These are phyloP conservation scores for Lichtheimia ramosa DNA, from an alignment of 371 early-diverging fungal species.

Conservation along the genomic window DNA sequence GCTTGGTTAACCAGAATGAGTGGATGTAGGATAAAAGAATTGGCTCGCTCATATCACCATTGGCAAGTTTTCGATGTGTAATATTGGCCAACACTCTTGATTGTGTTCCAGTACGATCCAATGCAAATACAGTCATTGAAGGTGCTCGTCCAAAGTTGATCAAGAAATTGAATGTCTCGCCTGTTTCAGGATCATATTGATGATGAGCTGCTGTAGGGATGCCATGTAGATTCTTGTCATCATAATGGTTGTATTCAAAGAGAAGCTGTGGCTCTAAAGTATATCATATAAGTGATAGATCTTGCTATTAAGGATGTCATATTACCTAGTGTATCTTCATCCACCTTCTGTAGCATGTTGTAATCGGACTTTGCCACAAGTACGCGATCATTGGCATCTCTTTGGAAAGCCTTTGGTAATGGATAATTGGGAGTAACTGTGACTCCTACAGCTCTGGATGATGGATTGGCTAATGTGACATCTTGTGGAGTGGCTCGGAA, in stretches of 20 bases:
- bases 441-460: conserved; percentile 41
- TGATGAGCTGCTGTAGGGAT: conserved; percentile 57
- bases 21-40: conserved; percentile 36
- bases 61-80: conserved; percentile 21
- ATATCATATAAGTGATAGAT: background rate
- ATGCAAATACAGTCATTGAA: conserved; percentile 4
- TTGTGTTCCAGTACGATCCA: conserved; percentile 3
- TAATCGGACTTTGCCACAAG: conserved; percentile 62
- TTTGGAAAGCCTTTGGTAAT: conserved; percentile 17
- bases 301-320: background rate
- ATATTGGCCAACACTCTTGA: conserved; percentile 41
- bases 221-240: conserved; percentile 36
- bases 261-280: conserved; percentile 47
- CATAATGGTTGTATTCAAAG: conserved; percentile 48
- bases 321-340: conserved; percentile 59
- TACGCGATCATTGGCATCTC: conserved; percentile 4
- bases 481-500: conserved; percentile 2
- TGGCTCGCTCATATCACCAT: conserved; percentile 9
- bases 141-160: conserved; percentile 5
- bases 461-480: conserved; percentile 8
- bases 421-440: conserved; percentile 60
- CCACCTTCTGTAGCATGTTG: conserved; percentile 57
- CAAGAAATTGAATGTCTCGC: conserved; percentile 49
- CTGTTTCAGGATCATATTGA: conserved; percentile 50
- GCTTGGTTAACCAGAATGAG: conserved; percentile 47